Evolutionary conservation across 306 rosid genomes (phyloP).

Genomic region (Gastrolobium villosum): DNA sequence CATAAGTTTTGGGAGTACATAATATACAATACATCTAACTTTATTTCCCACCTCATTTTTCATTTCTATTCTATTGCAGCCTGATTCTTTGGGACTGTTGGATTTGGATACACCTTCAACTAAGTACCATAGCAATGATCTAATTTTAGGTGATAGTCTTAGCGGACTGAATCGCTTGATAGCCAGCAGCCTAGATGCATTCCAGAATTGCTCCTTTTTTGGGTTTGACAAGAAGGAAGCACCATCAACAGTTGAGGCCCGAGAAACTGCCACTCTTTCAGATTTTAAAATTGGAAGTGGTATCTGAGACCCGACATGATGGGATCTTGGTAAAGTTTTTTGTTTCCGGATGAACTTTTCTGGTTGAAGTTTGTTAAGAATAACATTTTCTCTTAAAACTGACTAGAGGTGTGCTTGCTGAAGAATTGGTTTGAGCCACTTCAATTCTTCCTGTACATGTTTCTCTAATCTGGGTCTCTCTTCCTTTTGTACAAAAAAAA

Average conservation of each 20-base stretch:
- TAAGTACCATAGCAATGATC: constrained; percentile 75
- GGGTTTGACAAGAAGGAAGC: constrained; percentile 91
- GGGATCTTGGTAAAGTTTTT: constrained; percentile 32
- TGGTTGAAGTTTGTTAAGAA: constrained; percentile 49
- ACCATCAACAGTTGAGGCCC: constrained; percentile 64
- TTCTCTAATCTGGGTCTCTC: constrained; percentile 47
- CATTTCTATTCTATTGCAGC: constrained; percentile 62
- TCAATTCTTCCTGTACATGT: constrained; percentile 55
- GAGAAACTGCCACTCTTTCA: constrained; percentile 66
- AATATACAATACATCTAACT: constrained; percentile 11
- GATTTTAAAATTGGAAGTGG: constrained; percentile 76
- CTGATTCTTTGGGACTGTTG: constrained; percentile 91
- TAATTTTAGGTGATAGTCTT: constrained; percentile 84
- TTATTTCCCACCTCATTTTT: constrained; percentile 30
- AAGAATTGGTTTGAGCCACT: constrained; percentile 46
- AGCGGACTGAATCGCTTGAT: constrained; percentile 93
- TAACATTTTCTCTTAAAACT: constrained; percentile 55
- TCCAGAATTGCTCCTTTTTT: constrained; percentile 97
- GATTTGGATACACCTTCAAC: constrained; percentile 84
- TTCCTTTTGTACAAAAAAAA: constrained; percentile 61
- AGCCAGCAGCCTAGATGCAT: constrained; percentile 98
- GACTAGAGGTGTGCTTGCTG: constrained; percentile 60
- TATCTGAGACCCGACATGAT: constrained; percentile 45
- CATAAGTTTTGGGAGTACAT: neutral
- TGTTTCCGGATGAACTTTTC: constrained; percentile 42